Conservation (phyloP, 805 yeast species). For the Candida pseudoglaebosa region DNA sequence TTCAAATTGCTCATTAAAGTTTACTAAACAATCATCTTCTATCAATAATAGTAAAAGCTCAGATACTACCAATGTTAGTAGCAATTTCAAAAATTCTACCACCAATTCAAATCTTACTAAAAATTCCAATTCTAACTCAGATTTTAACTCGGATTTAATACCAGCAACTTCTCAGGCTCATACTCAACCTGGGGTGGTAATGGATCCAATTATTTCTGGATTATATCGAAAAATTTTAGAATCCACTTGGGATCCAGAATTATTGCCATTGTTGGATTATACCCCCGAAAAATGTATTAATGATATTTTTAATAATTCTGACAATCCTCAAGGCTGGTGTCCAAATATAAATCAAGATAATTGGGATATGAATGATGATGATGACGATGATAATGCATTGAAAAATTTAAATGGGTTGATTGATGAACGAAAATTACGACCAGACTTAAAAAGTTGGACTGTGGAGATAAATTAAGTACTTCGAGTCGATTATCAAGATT, state of each 20-base stretch:
- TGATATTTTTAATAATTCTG: constrained; percentile 70
- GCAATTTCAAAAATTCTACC: neutral
- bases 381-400: constrained; percentile 18
- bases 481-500: neutral
- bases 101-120: neutral
- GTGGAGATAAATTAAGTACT: neutral
- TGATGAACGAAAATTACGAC: constrained; percentile 33
- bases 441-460: constrained; percentile 35
- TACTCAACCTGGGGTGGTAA: constrained; percentile 14
- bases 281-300: constrained; percentile 69
- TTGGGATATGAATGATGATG: constrained; percentile 12
- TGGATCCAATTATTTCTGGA: constrained; percentile 49
- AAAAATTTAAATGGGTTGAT: constrained; percentile 34
- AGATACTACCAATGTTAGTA: neutral
- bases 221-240: constrained; percentile 54
- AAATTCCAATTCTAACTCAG: neutral
- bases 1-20: too few species aligned
- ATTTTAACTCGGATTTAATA: neutral
- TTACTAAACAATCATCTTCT: too few species aligned
- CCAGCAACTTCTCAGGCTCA: neutral
- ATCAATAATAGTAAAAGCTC: too few species aligned
- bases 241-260: constrained; percentile 56
- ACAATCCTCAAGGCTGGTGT: constrained; percentile 40
- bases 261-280: constrained; percentile 43
- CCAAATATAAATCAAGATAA: constrained; percentile 3